Evolutionary conservation across 805 yeast genomes (phyloP), one percentile per base, ranked within the genome.

Genomic region (Yarrowia sp.): DNA sequence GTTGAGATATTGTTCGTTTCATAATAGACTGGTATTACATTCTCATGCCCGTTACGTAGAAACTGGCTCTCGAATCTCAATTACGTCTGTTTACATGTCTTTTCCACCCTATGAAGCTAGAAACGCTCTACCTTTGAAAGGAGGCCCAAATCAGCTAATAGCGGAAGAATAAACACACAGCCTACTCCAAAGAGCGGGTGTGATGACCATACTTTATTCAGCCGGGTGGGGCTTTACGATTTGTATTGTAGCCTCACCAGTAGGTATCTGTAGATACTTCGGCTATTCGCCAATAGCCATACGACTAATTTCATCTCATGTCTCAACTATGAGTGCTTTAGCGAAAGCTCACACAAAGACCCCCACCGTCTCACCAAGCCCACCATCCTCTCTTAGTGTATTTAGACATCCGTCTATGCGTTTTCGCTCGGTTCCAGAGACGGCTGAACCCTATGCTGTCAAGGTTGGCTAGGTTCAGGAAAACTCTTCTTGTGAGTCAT

Each of bases 221-320:
- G 56, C 56, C 56, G 42, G 41, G 56, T n/a, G 41, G 56, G 56
- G 56, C 55, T 49, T 46, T 49, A 49, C 55, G 8, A 15, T 32
- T 32, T 16, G 48, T 42, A 16, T 19, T 16, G 14, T 11, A 19
- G 48, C 26, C 26, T 9, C 10, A 5, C 32, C 32, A 26, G 32
- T 26, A 26, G 32, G 32, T 26, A 26, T 26, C 7, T 26, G 32
- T 26, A 26, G 32, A 26, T 26, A 26, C 32, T 5, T 26, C 32
- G 32, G 32, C 32, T 26, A 26, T 26, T 26, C 32, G 32, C 32
- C 32, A 26, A 5, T 26, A 26, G 32, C 32, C 32, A 26, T 26
- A 3, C 7, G 7, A 26, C 32, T 26, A 5, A 26, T 26, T 5
- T 26, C 40, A 5, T 11, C 3, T 9, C 12, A 2, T 38, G 40